Percentiles rank a stretch among this genome's conserved stretches.
Evolutionary conservation across 768 basidiomycete species (phyloP).

Genomic region (Podaxis mareebaensis): DNA sequence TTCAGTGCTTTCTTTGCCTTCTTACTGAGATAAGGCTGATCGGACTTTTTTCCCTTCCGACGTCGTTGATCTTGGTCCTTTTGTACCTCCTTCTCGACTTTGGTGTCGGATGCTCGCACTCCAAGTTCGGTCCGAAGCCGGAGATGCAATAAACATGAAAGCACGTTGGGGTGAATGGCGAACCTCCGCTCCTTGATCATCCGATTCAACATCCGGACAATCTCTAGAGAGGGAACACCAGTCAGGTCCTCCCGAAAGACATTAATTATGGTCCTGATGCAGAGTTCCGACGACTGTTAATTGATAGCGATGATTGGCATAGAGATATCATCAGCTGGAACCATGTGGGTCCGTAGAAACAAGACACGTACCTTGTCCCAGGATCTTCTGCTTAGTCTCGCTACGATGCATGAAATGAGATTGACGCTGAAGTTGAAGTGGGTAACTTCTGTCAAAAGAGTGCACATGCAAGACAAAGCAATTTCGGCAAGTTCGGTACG

Average conservation of each 20-base stretch:
- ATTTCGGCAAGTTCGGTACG: conserved; percentile 66
- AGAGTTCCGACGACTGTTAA: conserved; percentile 78
- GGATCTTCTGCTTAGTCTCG: conserved; percentile 76
- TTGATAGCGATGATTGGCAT: conserved; percentile 17
- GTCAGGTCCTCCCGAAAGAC: conserved; percentile 85
- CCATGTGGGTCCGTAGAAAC: conserved; percentile 7
- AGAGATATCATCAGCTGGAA: conserved; percentile 5
- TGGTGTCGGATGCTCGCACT: conserved; percentile 74
- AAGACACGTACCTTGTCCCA: conserved; percentile 78
- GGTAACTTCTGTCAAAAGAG: conserved; percentile 75
- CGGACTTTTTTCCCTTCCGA: conserved; percentile 58
- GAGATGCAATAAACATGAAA: conserved; percentile 81
- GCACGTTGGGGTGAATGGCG: conserved; percentile 85
- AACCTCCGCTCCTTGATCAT: conserved; percentile 96
- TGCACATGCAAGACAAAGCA: conserved; percentile 85
- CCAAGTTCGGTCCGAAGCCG: conserved; percentile 86
- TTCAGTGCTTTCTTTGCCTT: conserved; percentile 83
- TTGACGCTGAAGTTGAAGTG: conserved; percentile 98
- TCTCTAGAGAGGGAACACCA: conserved; percentile 80
- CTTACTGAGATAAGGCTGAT: conserved; percentile 84
- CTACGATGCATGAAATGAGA: conserved; percentile 85
- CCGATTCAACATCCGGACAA: conserved; percentile 87
- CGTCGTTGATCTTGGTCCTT: conserved; percentile 46
- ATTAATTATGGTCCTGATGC: conserved; percentile 75
- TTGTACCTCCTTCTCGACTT: conserved; percentile 51